A percentile compares a stretch with the other conserved stretches of the same genome.
Conservation (phyloP, 2,329 filamentous ascomycete species). For the Acrodontium crateriforme region DNA sequence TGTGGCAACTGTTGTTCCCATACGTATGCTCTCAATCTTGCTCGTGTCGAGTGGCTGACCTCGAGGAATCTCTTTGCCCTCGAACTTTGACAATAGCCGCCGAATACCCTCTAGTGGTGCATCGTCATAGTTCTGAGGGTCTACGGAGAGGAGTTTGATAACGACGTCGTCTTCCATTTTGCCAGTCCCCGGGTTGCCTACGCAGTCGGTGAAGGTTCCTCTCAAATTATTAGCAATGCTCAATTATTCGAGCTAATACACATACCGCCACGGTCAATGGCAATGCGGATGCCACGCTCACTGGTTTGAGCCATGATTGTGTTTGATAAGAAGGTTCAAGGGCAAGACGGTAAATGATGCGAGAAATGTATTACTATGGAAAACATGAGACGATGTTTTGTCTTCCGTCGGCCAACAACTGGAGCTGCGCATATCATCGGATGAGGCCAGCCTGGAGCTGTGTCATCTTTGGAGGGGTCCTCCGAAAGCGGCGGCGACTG, state of each 20-base stretch:
- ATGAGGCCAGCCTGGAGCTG: no score
- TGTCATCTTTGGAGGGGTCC: no score
- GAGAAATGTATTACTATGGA: no score
- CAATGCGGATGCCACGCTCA: conserved; percentile 52
- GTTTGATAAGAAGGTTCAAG: neutral
- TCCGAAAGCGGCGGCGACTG: no score
- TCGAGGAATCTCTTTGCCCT: conserved; percentile 60
- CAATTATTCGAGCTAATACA: no score
- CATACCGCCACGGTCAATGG: conserved; percentile 64
- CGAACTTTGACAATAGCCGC: conserved; percentile 68
- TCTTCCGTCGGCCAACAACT: no score
- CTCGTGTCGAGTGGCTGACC: conserved; percentile 69
- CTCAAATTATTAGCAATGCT: no score
- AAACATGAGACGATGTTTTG: no score
- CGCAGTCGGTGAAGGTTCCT: conserved; percentile 86
- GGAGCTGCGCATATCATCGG: no score
- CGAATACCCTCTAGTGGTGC: conserved; percentile 85
- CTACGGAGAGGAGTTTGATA: conserved; percentile 80
- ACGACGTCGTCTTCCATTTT: conserved; percentile 60
- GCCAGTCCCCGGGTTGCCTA: conserved; percentile 61
- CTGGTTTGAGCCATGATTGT: no score
- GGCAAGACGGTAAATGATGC: no score
- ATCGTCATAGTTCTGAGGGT: conserved; percentile 80
- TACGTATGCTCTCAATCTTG: conserved; percentile 77
- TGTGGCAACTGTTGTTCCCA: conserved; percentile 91